A percentile compares a stretch with the other conserved stretches of the same genome.
Conservation (phyloP, 2,329 filamentous ascomycete species). For the Xylariaceae sp. region DNA sequence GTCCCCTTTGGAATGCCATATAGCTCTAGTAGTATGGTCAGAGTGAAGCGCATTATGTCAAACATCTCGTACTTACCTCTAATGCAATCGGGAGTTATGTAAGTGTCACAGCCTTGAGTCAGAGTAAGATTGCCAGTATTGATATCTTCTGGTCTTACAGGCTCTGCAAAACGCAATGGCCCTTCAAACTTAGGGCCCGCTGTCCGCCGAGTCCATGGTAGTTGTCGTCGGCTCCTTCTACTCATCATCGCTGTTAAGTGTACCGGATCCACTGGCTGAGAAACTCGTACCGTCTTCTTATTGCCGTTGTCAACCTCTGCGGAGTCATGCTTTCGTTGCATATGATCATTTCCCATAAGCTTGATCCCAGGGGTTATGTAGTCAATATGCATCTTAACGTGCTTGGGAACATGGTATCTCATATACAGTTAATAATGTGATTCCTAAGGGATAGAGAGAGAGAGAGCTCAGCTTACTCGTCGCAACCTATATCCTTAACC, state of each 20-base stretch:
- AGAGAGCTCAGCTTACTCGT: slow-evolving; percentile 34
- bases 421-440: slow-evolving; percentile 30
- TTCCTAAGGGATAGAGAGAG: background rate
- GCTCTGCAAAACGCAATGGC: slow-evolving; percentile 30
- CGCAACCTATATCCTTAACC: slow-evolving; percentile 45
- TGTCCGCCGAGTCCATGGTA: slow-evolving; percentile 11
- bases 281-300: background rate
- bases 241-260: slow-evolving; percentile 23
- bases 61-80: slow-evolving; percentile 27
- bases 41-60: background rate
- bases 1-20: slow-evolving; percentile 47
- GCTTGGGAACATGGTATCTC: slow-evolving; percentile 57
- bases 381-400: slow-evolving; percentile 56
- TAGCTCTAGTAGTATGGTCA: slow-evolving; percentile 22
- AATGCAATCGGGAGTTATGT: slow-evolving; percentile 38
- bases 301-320: slow-evolving; percentile 16
- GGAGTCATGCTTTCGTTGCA: slow-evolving; percentile 28
- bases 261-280: slow-evolving; percentile 16
- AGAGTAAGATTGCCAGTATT: slow-evolving; percentile 33
- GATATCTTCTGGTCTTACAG: slow-evolving; percentile 29
- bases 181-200: slow-evolving; percentile 28
- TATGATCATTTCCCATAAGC: slow-evolving; percentile 43
- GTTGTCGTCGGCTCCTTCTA: slow-evolving; percentile 21
- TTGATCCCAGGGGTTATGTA: slow-evolving; percentile 63
- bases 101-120: slow-evolving; percentile 33